Conservation (phyloP, 1,284 basidiomycete genomes). For the Athelia psychrophila region DNA sequence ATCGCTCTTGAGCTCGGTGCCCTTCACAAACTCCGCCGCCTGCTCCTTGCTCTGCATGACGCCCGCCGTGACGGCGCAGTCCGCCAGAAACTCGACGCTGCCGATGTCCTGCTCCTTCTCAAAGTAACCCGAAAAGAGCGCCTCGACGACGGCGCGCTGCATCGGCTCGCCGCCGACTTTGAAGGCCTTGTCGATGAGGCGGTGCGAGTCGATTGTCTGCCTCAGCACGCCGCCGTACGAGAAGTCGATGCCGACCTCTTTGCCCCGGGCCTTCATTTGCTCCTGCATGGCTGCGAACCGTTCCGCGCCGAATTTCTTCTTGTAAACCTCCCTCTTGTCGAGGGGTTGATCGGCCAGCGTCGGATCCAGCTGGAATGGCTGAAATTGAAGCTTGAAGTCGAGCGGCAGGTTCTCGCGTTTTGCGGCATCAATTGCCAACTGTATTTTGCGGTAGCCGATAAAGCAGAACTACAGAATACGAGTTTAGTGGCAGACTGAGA, state of each 20-base stretch:
- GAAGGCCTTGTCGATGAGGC: neutral
- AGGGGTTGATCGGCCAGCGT: neutral
- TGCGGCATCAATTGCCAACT: neutral
- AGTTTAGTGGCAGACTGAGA: no score
- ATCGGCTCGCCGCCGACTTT: neutral
- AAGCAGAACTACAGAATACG: no score
- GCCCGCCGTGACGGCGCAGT: neutral
- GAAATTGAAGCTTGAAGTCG: neutral
- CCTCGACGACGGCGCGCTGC: neutral
- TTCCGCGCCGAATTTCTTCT: neutral
- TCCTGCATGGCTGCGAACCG: neutral
- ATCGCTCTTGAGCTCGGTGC: neutral
- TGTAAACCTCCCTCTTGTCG: neutral
- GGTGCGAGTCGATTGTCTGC: neutral
- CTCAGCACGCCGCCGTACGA: neutral
- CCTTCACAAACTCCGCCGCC: conserved; percentile 18
- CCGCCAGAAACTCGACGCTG: neutral
- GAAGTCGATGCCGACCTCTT: neutral
- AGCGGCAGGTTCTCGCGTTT: neutral
- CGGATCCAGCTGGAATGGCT: conserved; percentile 1
- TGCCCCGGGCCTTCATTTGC: neutral
- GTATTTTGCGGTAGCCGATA: neutral
- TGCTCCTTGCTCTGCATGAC: neutral
- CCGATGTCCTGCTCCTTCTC: neutral
- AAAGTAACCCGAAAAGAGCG: neutral